phyloP scores from a whole-genome alignment of 306 rosid genomes.

The Ammopiptanthus mongolicus region DNA sequence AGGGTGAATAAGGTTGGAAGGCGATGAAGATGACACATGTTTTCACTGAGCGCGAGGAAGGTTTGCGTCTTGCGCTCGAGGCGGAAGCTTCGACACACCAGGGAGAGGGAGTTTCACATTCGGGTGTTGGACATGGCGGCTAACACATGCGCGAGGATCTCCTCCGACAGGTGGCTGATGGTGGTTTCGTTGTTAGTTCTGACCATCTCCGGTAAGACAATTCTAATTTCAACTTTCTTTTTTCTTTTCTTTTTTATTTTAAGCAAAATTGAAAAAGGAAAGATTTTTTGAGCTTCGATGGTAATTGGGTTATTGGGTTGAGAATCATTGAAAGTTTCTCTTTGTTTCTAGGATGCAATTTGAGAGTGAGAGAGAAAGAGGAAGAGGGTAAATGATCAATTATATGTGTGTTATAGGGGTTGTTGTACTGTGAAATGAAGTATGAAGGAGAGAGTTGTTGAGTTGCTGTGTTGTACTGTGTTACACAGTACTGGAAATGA shows the following conservation, averaged over 20 bases:
- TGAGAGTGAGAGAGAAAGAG: neutral
- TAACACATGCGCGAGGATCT: conserved; percentile 44
- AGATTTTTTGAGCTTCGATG: too few species aligned
- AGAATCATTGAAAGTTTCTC: too few species aligned
- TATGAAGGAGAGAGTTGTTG: too few species aligned
- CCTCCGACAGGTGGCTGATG: conserved; percentile 68
- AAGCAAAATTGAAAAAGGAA: too few species aligned
- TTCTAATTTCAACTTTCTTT: neutral
- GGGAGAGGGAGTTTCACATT: conserved; percentile 59
- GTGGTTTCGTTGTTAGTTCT: conserved; percentile 21
- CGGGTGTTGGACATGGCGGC: conserved; percentile 51
- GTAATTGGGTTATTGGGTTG: too few species aligned
- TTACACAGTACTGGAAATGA: too few species aligned
- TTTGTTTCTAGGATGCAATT: too few species aligned
- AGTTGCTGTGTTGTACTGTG: too few species aligned
- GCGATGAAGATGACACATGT: conserved; percentile 69
- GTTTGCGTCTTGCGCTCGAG: conserved; percentile 68
- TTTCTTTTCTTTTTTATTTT: neutral
- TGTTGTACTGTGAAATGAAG: too few species aligned
- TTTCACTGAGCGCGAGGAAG: conserved; percentile 69
- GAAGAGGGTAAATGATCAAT: neutral
- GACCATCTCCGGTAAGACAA: neutral
- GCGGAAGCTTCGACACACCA: conserved; percentile 49
- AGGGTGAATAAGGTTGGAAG: conserved; percentile 59
- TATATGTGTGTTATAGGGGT: too few species aligned